Percentiles rank a stretch among this genome's conserved stretches.
phyloP scores from a whole-genome alignment of 129 eudicot species.

The Tagetes patula region DNA sequence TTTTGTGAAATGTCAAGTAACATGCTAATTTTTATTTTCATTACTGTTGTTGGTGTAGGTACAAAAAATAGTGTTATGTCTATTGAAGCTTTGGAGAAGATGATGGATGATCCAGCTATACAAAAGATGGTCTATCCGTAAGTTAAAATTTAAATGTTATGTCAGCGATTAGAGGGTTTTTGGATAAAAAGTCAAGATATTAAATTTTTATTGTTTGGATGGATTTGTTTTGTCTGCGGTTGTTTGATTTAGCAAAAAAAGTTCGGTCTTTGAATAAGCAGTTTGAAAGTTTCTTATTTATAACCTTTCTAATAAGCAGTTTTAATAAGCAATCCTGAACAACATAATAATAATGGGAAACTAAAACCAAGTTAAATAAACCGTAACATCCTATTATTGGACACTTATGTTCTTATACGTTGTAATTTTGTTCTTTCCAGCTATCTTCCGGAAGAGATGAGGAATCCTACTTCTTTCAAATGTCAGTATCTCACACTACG shows the following conservation, averaged over 20 bases:
- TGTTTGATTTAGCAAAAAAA: background rate
- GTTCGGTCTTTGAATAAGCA: background rate
- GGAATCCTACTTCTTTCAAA: conserved; percentile 90
- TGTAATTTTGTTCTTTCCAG: conserved; percentile 39
- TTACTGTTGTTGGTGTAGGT: conserved; percentile 31
- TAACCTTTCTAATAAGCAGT: background rate
- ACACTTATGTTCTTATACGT: background rate
- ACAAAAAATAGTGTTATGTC: conserved; percentile 48
- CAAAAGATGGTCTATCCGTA: conserved; percentile 95
- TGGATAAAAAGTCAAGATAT: background rate
- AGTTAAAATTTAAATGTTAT: conserved; percentile 22
- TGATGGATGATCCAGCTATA: conserved; percentile 96
- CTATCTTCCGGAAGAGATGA: conserved; percentile 98
- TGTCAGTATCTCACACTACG: conserved; percentile 44
- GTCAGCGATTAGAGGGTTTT: background rate
- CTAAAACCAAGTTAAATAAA: background rate
- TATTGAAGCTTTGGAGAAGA: conserved; percentile 94
- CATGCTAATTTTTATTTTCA: conserved; percentile 5
- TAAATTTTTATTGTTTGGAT: background rate
- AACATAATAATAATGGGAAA: background rate
- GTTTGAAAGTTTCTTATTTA: too few species aligned
- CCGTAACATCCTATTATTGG: background rate
- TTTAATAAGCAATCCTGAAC: background rate
- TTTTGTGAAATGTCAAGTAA: conserved; percentile 1
- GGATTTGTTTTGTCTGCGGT: background rate